Base-by-base conservation (phyloP, 371 early-diverging fungal genomes). In the Apophysomyces sp. region DNA sequence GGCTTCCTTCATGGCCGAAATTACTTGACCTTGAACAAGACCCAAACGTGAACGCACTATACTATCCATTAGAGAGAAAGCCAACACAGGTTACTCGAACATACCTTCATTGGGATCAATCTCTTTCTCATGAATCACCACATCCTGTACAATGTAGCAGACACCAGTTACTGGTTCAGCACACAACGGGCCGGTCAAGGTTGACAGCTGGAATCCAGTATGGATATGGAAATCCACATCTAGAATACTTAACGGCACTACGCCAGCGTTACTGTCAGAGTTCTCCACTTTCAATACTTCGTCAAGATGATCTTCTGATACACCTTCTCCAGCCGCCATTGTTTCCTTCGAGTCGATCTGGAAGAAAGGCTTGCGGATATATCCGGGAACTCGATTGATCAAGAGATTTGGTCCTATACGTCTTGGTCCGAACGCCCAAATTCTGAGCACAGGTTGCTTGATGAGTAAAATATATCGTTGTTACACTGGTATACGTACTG, bases 131-230 rank as follows among this genome's bases (percentile, higher is more conserved):
- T 73, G 78, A 40, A 93, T 58, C 49, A 74, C 74, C 52, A 96
- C 81, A 21, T 79, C 77, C 71, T 97, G 91, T 26, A 98, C 70
- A 30, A 97, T 88, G 63, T 91, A 91, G n/a, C 87, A 88, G 4
- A 93, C 90, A 18, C 98, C 98, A 12, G 84, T 81, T 72, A 98
- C 72, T 3, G 98, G 98, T 66, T 99, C 98, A 40, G 87, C 89
- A 71, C 98, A 98, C 44, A 99, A 78, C 4, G 99, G 98, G 1
- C 99, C 99, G 0, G 86, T 76, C 16, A 86, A 72, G 3, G 95
- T 92, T 2, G 95, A 90, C n/a, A 97, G 75, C 74, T 98, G 98
- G 86, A 98, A 99, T 1, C 95, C 98, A 15, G 94, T 88, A n/a
- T 84, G 80, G 18, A 99, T 82, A 60, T 85, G 78, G 74, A 91